Evolutionary conservation across 108 stramenopile species (phyloP).

Genomic region (Fistulifera pelliculosa): DNA sequence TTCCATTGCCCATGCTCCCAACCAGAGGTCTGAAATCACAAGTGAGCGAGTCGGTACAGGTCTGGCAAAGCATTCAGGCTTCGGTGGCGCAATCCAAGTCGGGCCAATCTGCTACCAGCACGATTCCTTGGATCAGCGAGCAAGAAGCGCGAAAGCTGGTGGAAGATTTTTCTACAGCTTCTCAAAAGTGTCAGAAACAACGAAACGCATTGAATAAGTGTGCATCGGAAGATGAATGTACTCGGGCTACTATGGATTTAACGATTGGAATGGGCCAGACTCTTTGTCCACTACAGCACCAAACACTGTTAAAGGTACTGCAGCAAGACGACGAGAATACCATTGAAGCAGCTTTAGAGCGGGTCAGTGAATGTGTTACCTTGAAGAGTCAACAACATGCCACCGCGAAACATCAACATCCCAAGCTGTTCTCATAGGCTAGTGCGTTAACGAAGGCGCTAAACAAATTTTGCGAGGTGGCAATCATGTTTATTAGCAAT

Average conservation of each 20-base stretch:
- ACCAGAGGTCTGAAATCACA: slow-evolving; percentile 48
- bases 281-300: slow-evolving; percentile 78
- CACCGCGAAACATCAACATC: slow-evolving; percentile 46
- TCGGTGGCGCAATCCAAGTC: slow-evolving; percentile 15
- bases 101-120: background rate
- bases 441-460: no score
- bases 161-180: slow-evolving; percentile 33
- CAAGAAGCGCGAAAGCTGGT: slow-evolving; percentile 51
- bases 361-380: slow-evolving; percentile 59
- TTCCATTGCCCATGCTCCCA: slow-evolving; percentile 51
- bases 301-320: slow-evolving; percentile 37
- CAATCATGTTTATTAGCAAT: no score
- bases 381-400: slow-evolving; percentile 30
- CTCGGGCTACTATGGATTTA: slow-evolving; percentile 71
- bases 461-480: no score
- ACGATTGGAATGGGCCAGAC: slow-evolving; percentile 77
- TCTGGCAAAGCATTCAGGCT: slow-evolving; percentile 74
- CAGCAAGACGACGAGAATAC: slow-evolving; percentile 33
- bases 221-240: slow-evolving; percentile 55
- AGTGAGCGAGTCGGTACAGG: slow-evolving; percentile 54
- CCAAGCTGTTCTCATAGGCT: slow-evolving; percentile 26
- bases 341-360: slow-evolving; percentile 62
- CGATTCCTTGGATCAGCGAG: slow-evolving; percentile 23
- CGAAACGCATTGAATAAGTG: slow-evolving; percentile 46
- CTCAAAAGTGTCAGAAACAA: slow-evolving; percentile 42